Evolutionary conservation across 2,329 filamentous ascomycete genomes (phyloP), one percentile per base, ranked within the genome.

Genomic region (Phyllosticta capitalensis): DNA sequence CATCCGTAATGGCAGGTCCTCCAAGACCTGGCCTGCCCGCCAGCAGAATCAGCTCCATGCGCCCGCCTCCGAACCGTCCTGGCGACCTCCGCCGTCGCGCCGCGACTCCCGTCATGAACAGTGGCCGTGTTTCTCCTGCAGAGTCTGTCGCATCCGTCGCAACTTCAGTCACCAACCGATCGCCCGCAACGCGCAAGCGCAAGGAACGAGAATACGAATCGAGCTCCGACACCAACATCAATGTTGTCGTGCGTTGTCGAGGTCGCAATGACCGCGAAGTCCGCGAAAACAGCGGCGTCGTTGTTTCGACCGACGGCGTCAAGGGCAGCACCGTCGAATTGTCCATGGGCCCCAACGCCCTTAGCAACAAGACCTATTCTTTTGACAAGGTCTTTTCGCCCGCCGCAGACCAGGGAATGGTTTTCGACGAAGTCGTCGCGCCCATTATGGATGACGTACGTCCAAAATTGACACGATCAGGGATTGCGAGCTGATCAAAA

Each of bases 331-430:
- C 81, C 48, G 84, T 99, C 24, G 88, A 95, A 65, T 75, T 99
- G 54, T 92, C 87, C 3, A 96, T 97, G 90, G 94, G 92, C 0
- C 87, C 92, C 0, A 95, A 87, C 73, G 89, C 94, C 33, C 76
- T 97, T 60, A 95, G 87, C 78, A 96, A 99, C 76, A 97, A 97
- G 76, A 89, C 90, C 0, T 99, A 99, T 72, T 86, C 88, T 64
- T 99, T 99, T 71, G 94, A 99, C 75, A 94, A 92, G 70, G 94
- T 97, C 64, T 99, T 96, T 69, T 96, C 94, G 0, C 89, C 89
- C 0, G 94, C 92, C 0, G 92, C 94, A 1, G 94, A 97, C 68
- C 94, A 99, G 75, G 83, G 81, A 56, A 95, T 95, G 82, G 80
- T 99, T 9, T 99, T 94, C 70, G 92, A 99, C 65, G 92, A 97